Percentiles rank a stretch among this genome's conserved stretches.
Evolutionary conservation across 768 basidiomycete species (phyloP).

Genomic region (Mycena olivaceomarginata): DNA sequence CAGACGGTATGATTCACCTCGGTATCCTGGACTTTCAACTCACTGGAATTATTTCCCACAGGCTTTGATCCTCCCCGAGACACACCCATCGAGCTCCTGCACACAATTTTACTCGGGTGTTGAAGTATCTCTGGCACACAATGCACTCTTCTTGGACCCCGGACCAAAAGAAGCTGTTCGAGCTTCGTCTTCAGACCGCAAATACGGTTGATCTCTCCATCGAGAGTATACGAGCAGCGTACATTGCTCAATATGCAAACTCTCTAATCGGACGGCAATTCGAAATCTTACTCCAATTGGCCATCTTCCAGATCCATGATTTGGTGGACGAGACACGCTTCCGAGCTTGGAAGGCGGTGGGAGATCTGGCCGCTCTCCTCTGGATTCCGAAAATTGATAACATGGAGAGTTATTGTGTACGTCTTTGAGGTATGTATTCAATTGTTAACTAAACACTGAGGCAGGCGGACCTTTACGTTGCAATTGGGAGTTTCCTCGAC

Average conservation of each 20-base stretch:
- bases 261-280: too few species aligned
- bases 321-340: conserved; percentile 52
- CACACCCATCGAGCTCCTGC: conserved; percentile 59
- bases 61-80: conserved; percentile 55
- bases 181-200: conserved; percentile 25
- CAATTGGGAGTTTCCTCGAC: conserved; percentile 47
- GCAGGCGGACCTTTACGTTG: conserved; percentile 40
- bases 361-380: conserved; percentile 58
- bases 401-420: too few species aligned
- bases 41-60: conserved; percentile 9
- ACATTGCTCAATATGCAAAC: too few species aligned
- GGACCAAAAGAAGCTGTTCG: conserved; percentile 47
- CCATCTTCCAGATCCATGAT: too few species aligned
- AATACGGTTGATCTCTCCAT: too few species aligned
- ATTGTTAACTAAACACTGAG: too few species aligned
- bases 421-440: too few species aligned
- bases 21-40: too few species aligned
- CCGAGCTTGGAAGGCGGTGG: conserved; percentile 55
- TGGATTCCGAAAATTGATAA: conserved; percentile 62
- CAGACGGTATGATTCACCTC: too few species aligned
- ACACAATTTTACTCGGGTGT: conserved; percentile 50
- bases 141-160: conserved; percentile 55
- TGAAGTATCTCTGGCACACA: conserved; percentile 65
- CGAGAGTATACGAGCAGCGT: too few species aligned
- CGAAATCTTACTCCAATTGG: too few species aligned